Conservation (phyloP, 352 stramenopile species). For the Hyaloperonospora brassicae region DNA sequence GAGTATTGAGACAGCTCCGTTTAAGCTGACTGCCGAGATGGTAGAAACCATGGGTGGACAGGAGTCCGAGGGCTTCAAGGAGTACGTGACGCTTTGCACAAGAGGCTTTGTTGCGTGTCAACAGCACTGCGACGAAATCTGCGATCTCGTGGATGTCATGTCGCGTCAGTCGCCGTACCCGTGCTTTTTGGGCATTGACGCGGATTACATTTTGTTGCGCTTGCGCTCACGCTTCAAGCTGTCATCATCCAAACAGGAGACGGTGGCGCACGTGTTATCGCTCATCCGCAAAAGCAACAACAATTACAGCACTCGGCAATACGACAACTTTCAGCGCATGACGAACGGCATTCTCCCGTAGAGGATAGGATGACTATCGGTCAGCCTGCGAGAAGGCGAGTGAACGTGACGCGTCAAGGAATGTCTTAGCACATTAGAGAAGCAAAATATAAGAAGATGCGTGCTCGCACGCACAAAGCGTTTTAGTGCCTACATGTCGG, state of each 20-base stretch:
- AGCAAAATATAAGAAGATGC: slow-evolving; percentile 19
- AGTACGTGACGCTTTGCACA: slow-evolving; percentile 96
- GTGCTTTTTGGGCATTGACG: slow-evolving; percentile 89
- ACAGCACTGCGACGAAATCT: slow-evolving; percentile 91
- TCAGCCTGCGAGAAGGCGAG: slow-evolving; percentile 8
- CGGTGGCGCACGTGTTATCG: slow-evolving; percentile 84
- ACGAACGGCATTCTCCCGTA: slow-evolving; percentile 90
- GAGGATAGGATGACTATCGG: slow-evolving; percentile 1
- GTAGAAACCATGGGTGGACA: slow-evolving; percentile 95
- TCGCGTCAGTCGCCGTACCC: slow-evolving; percentile 93
- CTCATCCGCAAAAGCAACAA: slow-evolving; percentile 89
- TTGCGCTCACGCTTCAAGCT: slow-evolving; percentile 86
- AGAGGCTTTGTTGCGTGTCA: slow-evolving; percentile 96
- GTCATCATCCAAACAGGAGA: slow-evolving; percentile 80
- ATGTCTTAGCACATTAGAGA: slow-evolving; percentile 8
- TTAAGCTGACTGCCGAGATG: slow-evolving; percentile 99
- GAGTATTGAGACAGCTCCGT: slow-evolving; percentile 97
- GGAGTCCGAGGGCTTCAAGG: slow-evolving; percentile 88
- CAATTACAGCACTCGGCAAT: slow-evolving; percentile 89
- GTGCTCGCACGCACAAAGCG: slow-evolving; percentile 5
- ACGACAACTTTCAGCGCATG: slow-evolving; percentile 92
- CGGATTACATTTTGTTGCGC: slow-evolving; percentile 78
- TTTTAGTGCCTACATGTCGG: slow-evolving; percentile 6
- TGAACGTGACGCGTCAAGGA: slow-evolving; percentile 8
- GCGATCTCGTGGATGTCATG: slow-evolving; percentile 96